Percentiles rank a stretch among this genome's conserved stretches.
Conservation (phyloP, 441 rosid species). For the Heliophila coronopifolia region DNA sequence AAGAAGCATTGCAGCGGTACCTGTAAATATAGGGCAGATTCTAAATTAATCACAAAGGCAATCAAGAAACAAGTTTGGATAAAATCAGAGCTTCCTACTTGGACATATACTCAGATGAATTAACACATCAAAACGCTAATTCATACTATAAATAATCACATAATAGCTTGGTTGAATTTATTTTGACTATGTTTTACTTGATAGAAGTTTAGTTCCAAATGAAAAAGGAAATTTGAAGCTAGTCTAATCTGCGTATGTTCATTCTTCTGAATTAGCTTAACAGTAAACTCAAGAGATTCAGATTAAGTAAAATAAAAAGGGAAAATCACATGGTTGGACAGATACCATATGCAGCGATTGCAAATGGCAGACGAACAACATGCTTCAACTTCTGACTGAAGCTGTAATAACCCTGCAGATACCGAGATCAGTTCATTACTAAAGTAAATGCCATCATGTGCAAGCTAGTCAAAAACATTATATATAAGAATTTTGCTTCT, state of each 20-base stretch:
- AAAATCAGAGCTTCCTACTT: background rate
- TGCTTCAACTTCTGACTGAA: slow-evolving; percentile 98
- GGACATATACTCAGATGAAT: background rate
- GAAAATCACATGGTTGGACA: background rate
- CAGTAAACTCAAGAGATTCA: background rate
- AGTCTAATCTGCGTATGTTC: too few species aligned
- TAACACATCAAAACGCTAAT: background rate
- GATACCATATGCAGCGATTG: slow-evolving; percentile 78
- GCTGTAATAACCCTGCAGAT: slow-evolving; percentile 82
- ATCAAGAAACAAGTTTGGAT: background rate
- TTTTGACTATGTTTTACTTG: too few species aligned
- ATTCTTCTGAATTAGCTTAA: background rate
- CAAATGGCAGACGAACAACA: slow-evolving; percentile 84
- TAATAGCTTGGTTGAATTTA: too few species aligned
- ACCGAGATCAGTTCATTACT: slow-evolving; percentile 14
- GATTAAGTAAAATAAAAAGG: background rate
- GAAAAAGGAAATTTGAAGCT: too few species aligned
- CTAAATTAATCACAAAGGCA: background rate
- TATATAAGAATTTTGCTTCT: slow-evolving; percentile 1
- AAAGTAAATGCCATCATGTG: background rate
- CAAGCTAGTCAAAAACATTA: background rate
- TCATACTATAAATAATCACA: too few species aligned
- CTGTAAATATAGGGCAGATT: slow-evolving; percentile 31
- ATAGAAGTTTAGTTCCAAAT: too few species aligned
- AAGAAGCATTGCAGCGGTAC: slow-evolving; percentile 89